Conservation (phyloP, 805 yeast genomes). For the Zygotorulaspora florentina region DNA sequence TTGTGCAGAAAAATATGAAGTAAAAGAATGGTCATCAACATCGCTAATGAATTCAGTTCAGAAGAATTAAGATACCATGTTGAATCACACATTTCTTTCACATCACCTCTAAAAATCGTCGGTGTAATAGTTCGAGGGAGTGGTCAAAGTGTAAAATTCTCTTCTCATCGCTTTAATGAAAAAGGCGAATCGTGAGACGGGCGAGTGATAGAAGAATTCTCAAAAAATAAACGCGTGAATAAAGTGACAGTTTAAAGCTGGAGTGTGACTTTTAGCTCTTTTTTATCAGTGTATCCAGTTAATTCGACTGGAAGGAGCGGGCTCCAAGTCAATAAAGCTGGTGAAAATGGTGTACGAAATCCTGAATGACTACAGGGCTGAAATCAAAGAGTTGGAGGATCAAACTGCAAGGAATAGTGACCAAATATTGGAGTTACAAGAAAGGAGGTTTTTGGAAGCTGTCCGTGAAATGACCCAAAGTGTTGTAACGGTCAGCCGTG, state of each 20-base stretch:
- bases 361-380: slow-evolving; percentile 7
- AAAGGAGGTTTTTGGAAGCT: slow-evolving; percentile 15
- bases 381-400: slow-evolving; percentile 15
- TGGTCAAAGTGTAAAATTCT: background rate
- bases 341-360: background rate
- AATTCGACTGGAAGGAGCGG: background rate
- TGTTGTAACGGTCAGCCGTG: slow-evolving; percentile 19
- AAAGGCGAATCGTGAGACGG: too few species aligned
- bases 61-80: background rate
- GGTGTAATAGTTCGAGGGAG: background rate
- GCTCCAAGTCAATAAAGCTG: background rate
- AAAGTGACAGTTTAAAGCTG: too few species aligned
- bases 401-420: slow-evolving; percentile 18
- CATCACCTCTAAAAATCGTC: background rate
- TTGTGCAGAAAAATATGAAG: slow-evolving; percentile 23
- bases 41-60: background rate
- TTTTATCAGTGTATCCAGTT: too few species aligned
- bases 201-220: too few species aligned
- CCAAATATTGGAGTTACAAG: slow-evolving; percentile 21
- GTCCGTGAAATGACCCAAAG: slow-evolving; percentile 24
- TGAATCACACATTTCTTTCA: background rate
- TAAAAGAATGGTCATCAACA: background rate
- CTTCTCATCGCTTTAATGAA: too few species aligned
- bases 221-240: too few species aligned
- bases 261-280: too few species aligned